Percentiles rank a stretch among this genome's conserved stretches.
Evolutionary conservation across 2,329 filamentous ascomycete genomes (phyloP).

Genomic region (Paecilomyces sp.): DNA sequence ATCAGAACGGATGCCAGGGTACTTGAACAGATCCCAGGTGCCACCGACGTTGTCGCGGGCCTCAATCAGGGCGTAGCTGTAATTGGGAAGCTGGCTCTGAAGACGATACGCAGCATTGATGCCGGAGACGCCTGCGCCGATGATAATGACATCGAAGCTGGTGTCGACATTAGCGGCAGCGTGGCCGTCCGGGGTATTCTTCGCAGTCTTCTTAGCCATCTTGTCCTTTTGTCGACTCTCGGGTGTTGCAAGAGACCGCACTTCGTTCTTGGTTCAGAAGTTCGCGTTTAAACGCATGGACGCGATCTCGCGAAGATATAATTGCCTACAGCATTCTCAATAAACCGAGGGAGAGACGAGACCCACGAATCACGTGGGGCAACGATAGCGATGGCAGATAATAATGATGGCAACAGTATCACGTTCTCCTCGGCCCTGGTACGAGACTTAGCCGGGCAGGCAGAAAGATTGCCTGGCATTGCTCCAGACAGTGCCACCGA

Average conservation of each 20-base stretch:
- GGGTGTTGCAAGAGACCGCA: neutral
- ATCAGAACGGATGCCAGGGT: conserved; percentile 63
- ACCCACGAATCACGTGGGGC: neutral
- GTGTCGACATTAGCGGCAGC: conserved; percentile 14
- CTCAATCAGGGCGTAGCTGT: conserved; percentile 62
- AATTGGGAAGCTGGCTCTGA: conserved; percentile 49
- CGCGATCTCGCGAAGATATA: neutral
- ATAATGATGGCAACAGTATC: neutral
- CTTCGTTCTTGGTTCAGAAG: neutral
- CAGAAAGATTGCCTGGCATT: neutral
- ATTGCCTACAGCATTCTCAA: neutral
- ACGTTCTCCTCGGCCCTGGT: neutral
- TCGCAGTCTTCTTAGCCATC: neutral
- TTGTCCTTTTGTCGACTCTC: neutral
- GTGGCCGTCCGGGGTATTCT: conserved; percentile 11
- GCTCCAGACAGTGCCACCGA: neutral
- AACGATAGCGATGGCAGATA: neutral
- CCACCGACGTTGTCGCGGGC: conserved; percentile 60
- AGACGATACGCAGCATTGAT: conserved; percentile 70
- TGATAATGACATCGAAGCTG: conserved; percentile 52
- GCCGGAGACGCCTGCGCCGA: conserved; percentile 69
- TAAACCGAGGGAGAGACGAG: neutral
- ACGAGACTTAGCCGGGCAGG: neutral
- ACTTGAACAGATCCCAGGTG: conserved; percentile 73
- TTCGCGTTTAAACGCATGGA: neutral